Evolutionary conservation across 306 rosid genomes (phyloP), one percentile per base, ranked within the genome.

Genomic region (Citrullus mucosospermus): DNA sequence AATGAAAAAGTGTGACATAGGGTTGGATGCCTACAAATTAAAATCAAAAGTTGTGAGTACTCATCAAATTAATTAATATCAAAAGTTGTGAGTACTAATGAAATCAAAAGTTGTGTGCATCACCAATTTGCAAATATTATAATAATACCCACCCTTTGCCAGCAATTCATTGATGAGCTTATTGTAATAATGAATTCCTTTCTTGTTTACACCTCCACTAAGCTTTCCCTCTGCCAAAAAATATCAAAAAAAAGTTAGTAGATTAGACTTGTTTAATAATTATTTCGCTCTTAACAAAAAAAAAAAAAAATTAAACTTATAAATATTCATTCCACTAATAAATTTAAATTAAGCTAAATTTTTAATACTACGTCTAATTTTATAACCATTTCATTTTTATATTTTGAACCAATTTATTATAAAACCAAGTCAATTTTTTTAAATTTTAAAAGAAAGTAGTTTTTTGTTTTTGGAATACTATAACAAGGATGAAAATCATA

Each of bases 1-100:
- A 93, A 36, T 92, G 93, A 30, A 91, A 90, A 38, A 93, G 38
- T 9, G 98, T 91, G 38, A 82, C 89, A 85, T 59, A 91, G 25
- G 90, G 88, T 32, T 77, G 22, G 2, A 88, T 0, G n/a, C 88
- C 92, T 51, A 39, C 15, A 38, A 34, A 5, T 53, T 53, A 1
- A 6, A 13, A 39, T 43, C 43, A 22, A 8, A 7, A 79, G 2
- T 32, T 5, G 5, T 18, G 6, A 9, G 39, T 16, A 44, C 12
- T 13, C 15, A 3, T 22, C 34, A 2, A 56, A 56, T 57, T 57
- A 9, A n/a, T 22, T n/a, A 53, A 1, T 25, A 39, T 43, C 43
- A 22, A 8, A 7, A 79, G 2, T 32, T 5, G 5, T 18, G 6
- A 9, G 39, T 16, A 44, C 12, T 13, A 25, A 3, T 22, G 16